phyloP scores from a whole-genome alignment of 257 asterid species.

The Przewalskia tangutica region DNA sequence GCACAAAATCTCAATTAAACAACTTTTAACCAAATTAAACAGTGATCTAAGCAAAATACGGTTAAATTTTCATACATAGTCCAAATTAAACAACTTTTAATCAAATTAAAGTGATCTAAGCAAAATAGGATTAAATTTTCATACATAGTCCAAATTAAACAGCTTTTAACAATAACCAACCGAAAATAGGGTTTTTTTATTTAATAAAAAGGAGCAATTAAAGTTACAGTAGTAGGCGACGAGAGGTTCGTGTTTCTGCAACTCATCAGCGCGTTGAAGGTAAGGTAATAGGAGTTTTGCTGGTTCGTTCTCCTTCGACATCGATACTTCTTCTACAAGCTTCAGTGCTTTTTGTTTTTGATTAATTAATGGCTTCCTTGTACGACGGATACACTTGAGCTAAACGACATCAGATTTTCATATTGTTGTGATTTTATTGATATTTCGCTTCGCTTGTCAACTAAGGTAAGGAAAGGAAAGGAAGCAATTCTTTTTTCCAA shows the following conservation, averaged over 20 bases:
- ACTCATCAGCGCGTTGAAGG: slow-evolving; percentile 44
- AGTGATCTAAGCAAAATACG: not conserved
- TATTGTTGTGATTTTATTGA: not conserved
- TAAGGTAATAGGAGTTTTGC: slow-evolving; percentile 33
- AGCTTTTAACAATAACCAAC: not conserved
- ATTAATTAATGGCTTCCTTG: not conserved
- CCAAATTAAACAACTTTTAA: not conserved
- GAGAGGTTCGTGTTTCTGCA: slow-evolving; percentile 42
- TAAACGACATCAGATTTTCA: not conserved
- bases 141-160: not conserved
- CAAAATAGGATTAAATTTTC: not conserved
- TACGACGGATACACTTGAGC: not conserved
- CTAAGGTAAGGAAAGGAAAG: not conserved
- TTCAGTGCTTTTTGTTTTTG: not conserved
- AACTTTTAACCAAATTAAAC: not conserved
- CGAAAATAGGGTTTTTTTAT: not conserved
- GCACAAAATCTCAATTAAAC: not conserved
- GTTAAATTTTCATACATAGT: not conserved
- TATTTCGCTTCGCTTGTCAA: not conserved
- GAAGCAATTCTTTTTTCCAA: not conserved
- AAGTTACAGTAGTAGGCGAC: slow-evolving; percentile 38
- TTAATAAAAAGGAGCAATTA: no score
- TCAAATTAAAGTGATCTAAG: not conserved
- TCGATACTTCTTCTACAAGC: not conserved
- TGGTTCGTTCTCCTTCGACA: slow-evolving; percentile 37